Evolutionary conservation across 1,139 yeast genomes (phyloP), one percentile per base, ranked within the genome.

Genomic region (Taphrina deformans): DNA sequence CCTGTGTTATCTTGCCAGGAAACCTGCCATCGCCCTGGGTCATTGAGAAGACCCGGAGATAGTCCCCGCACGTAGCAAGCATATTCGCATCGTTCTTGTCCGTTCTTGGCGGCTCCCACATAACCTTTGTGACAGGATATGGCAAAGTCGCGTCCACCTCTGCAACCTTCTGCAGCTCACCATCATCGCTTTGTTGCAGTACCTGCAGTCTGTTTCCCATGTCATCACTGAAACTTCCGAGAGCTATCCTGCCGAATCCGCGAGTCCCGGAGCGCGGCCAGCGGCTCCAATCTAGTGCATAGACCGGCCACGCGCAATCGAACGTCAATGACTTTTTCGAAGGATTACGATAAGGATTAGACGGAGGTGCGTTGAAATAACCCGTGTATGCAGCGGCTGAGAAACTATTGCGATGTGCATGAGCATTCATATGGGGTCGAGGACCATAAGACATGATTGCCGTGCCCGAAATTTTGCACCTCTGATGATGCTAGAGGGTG

Each of bases 271-370:
- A 33, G 35, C 41, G 38, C 31, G 56, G 33, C 58, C 60, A 61
- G 21, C 44, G 45, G 16, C 51, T 24, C 55, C 56, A 61, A 23
- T 61, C 65, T 7, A 61, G 35, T 21, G 65, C 65, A 53, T 61
- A 61, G 44, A 52, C 41, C 16, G 65, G 60, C 65, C 72, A 63
- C 6, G 63, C 45, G 18, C 40, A 26, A 29, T 51, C 63, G 21
- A 16, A 12, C 27, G 40, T 26, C 9, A 27, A 59, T 31, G 35
- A 59, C 10, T 41, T 16, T 35, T 29, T n/a, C 14, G 55, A 7
- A 14, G 40, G 21, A 12, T 16, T 16, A 14, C 55, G 18, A 26
- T 53, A 53, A 6, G 58, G 48, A 24, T 48, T 51, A 23, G 50
- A 51, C n/a, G 63, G 63, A 3, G 62, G 62, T 21, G 40, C 3